Percentiles rank a stretch among this genome's conserved stretches.
phyloP scores from a whole-genome alignment of 2,329 filamentous ascomycete genomes.

The Penicillium crustosum region DNA sequence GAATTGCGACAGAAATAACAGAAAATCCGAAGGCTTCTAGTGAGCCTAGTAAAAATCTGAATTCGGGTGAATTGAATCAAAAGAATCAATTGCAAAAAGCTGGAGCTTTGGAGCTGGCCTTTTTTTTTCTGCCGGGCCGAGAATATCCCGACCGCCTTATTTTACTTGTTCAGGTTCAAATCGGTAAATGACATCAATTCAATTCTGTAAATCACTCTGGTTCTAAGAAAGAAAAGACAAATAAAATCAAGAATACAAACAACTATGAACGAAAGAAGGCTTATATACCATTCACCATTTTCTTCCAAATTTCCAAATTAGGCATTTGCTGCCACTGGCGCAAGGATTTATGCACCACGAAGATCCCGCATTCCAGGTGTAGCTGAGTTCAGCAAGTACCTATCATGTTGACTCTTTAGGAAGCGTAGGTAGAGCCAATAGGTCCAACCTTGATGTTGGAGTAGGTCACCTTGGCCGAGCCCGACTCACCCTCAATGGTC shows the following conservation, averaged over 20 bases:
- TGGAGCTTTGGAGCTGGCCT: constrained; percentile 16
- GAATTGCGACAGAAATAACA: neutral
- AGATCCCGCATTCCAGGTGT: neutral
- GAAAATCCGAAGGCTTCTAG: neutral
- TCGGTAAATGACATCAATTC: constrained; percentile 11
- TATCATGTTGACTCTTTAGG: constrained; percentile 9
- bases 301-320: neutral
- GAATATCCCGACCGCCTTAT: constrained; percentile 17
- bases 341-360: neutral
- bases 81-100: neutral
- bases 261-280: neutral
- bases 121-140: constrained; percentile 25
- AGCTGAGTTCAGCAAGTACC: neutral
- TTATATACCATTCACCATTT: neutral
- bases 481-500: constrained; percentile 49
- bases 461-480: constrained; percentile 55
- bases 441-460: constrained; percentile 62
- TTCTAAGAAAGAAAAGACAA: neutral
- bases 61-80: neutral
- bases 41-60: neutral
- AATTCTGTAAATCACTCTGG: neutral
- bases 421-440: constrained; percentile 54
- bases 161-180: neutral
- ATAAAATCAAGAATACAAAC: constrained; percentile 3
- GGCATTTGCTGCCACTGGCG: neutral